These are phyloP conservation scores for Exserohilum turcica DNA, from an alignment of 2,329 filamentous ascomycete genomes.

Conservation along the genomic window DNA sequence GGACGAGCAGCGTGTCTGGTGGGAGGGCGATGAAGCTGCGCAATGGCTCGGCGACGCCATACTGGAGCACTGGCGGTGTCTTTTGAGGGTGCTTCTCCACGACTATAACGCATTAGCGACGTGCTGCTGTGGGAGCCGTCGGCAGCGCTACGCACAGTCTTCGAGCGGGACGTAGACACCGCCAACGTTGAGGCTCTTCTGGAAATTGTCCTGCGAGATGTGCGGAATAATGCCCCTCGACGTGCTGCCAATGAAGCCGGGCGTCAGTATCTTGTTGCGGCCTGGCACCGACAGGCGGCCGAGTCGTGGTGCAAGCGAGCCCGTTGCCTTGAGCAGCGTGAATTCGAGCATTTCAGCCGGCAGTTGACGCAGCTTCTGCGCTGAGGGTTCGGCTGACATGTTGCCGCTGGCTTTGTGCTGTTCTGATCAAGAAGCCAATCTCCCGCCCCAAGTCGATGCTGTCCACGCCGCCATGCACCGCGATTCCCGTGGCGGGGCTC, in stretches of 20 bases:
- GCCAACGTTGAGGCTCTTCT: slow-evolving; percentile 66
- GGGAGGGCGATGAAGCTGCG: slow-evolving; percentile 78
- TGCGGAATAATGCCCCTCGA: slow-evolving; percentile 88
- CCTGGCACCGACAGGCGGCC: slow-evolving; percentile 68
- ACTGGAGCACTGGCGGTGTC: slow-evolving; percentile 59
- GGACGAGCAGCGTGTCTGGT: slow-evolving; percentile 66
- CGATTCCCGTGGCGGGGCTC: slow-evolving; percentile 11
- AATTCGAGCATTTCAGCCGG: slow-evolving; percentile 53
- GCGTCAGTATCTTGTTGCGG: slow-evolving; percentile 75
- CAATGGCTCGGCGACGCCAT: slow-evolving; percentile 59
- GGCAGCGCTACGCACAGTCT: slow-evolving; percentile 73
- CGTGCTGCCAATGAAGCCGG: slow-evolving; percentile 77
- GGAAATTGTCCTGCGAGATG: slow-evolving; percentile 81
- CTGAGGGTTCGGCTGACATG: slow-evolving; percentile 15
- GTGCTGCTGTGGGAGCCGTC: neutral
- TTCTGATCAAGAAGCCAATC: neutral
- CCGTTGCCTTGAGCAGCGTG: slow-evolving; percentile 48
- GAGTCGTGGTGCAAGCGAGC: slow-evolving; percentile 62
- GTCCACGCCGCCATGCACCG: neutral
- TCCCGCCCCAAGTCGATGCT: neutral
- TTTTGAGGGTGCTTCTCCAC: slow-evolving; percentile 62
- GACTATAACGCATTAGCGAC: slow-evolving; percentile 58
- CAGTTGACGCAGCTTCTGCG: slow-evolving; percentile 28
- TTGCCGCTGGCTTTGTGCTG: neutral
- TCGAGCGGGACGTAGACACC: slow-evolving; percentile 84